Evolutionary conservation across 352 stramenopile species (phyloP), one percentile per base, ranked within the genome.

Genomic region (Phytopythium delawarense): DNA sequence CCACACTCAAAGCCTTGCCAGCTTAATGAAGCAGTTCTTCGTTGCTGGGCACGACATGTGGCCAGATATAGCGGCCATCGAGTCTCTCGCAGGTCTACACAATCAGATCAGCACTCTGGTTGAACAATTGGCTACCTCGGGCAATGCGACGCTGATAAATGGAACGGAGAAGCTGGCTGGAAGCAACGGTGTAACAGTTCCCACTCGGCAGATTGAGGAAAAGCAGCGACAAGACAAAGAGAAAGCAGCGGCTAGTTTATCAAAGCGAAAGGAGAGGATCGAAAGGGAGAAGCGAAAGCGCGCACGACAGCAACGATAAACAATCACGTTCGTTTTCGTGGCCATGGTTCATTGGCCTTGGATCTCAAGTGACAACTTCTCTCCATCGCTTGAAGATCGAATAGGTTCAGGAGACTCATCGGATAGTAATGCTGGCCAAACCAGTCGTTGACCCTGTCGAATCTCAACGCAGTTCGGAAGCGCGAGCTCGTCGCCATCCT

Each of bases 231-330:
- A 44, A 35, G 34, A 49, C 2, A 59, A 48, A 18, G 52, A 21
- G 20, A 58, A 59, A 23, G 21, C 35, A 3, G 51, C 62, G 48
- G 49, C 48, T 13, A 64, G 54, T n/a, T 46, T 74, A 32, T 57
- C 50, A 8, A 71, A 71, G 25, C 69, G 69, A 23, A 76, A 65
- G 48, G 59, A 76, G 23, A 54, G 60, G 23, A 66, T 76, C 16
- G 54, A 71, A 56, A 73, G 58, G 32, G 62, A 60, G 21, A 76
- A 76, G 25, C 62, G 70, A 25, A 62, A 71, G 44, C 72, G 67
- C 11, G 44, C 45, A 0, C 72, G 69, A 50, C 66, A 73, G 25
- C 56, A 71, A 34, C 55, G 67, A 49, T 71, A 66, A 34, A 50
- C 20, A 20, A 39, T 25, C 5, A 23, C n/a, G 21, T 4, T 34